These are phyloP conservation scores for Trypanosoma theileri DNA, from an alignment of 208 protist genomes.

Conservation along the genomic window DNA sequence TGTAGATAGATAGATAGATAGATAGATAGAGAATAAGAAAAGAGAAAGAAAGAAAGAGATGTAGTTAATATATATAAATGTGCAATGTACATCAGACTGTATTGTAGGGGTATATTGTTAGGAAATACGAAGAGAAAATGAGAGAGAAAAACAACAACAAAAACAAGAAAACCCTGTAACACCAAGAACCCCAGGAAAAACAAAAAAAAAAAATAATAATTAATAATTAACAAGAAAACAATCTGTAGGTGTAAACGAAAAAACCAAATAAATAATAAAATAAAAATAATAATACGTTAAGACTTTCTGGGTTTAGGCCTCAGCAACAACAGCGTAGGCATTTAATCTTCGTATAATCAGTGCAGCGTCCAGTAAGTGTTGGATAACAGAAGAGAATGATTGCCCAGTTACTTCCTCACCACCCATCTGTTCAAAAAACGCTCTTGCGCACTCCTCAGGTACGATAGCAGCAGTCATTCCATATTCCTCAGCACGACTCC, in stretches of 20 bases:
- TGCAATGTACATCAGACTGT: no score
- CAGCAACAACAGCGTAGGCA: conserved; percentile 34
- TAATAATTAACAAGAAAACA: no score
- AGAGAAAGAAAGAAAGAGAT: no score
- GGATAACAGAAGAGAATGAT: conserved; percentile 45
- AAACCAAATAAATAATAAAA: background rate
- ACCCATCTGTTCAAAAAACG: conserved; percentile 44
- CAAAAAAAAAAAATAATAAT: conserved; percentile 24
- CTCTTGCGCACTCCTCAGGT: conserved; percentile 18
- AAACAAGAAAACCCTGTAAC: background rate
- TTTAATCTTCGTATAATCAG: conserved; percentile 61
- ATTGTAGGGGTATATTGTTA: no score
- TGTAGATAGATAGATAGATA: no score
- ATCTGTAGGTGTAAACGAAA: no score
- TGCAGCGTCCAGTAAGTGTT: conserved; percentile 57
- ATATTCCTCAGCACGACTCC: background rate
- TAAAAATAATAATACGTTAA: conserved; percentile 3
- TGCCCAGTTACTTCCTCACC: conserved; percentile 45
- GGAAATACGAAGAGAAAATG: background rate
- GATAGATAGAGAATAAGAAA: no score
- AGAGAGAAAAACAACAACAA: background rate
- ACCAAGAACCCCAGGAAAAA: background rate
- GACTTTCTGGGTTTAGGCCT: conserved; percentile 10
- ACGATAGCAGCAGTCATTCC: conserved; percentile 10
- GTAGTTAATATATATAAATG: no score